A percentile compares a stretch with the other conserved stretches of the same genome.
phyloP scores from a whole-genome alignment of 768 basidiomycete species.

The Leccinum longicurvipes region DNA sequence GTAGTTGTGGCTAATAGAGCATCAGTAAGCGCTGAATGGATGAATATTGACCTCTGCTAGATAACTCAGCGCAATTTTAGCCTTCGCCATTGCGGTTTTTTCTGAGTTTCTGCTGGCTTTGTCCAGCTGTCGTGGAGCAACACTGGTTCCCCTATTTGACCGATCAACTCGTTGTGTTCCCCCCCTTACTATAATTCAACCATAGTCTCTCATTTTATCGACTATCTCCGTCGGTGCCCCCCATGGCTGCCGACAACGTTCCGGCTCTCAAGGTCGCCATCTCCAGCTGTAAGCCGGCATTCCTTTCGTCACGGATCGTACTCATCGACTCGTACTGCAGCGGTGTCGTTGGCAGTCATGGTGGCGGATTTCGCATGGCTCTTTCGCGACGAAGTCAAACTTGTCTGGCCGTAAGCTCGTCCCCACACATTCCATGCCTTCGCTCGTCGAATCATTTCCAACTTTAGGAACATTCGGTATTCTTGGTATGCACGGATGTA shows the following conservation, averaged over 20 bases:
- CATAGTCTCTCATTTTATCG: constrained; percentile 1
- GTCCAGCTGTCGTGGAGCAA: neutral
- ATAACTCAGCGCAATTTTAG: neutral
- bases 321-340: neutral
- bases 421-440: neutral
- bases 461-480: constrained; percentile 5
- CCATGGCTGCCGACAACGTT: neutral
- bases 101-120: neutral
- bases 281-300: constrained; percentile 7
- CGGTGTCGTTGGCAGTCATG: constrained; percentile 12
- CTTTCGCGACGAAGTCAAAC: constrained; percentile 13
- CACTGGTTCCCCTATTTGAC: neutral
- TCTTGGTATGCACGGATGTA: constrained; percentile 11
- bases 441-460: neutral
- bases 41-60: neutral
- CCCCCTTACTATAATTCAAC: neutral
- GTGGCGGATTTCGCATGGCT: constrained; percentile 10
- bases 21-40: neutral
- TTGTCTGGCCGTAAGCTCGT: constrained; percentile 23
- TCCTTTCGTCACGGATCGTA: neutral
- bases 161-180: neutral
- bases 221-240: neutral
- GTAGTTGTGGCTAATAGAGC: neutral
- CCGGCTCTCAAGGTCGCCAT: constrained; percentile 9
- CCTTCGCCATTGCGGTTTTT: neutral